Conservation (phyloP, 257 asterid species). For the Petrea volubilis region DNA sequence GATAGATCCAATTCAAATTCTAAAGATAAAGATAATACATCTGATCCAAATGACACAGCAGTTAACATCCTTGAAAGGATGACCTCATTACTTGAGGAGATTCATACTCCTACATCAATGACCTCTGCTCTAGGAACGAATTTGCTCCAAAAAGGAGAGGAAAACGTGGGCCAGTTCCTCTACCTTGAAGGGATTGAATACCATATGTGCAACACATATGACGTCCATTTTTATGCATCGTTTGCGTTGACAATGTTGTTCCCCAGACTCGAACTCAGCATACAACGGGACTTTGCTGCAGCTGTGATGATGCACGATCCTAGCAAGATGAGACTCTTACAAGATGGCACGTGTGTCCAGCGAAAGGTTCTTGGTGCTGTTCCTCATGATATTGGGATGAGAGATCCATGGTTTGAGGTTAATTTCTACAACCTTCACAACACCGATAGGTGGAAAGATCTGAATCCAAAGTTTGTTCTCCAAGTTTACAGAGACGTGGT, state of each 20-base stretch:
- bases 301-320: conserved; percentile 99
- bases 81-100: conserved; percentile 63
- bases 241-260: conserved; percentile 74
- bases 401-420: conserved; percentile 95
- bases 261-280: conserved; percentile 90
- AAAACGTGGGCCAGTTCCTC: conserved; percentile 88
- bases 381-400: conserved; percentile 97
- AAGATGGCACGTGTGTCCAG: conserved; percentile 64
- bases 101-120: conserved; percentile 56
- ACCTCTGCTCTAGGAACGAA: conserved; percentile 77
- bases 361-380: conserved; percentile 93
- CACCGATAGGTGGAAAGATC: conserved; percentile 96
- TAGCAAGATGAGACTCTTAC: conserved; percentile 51
- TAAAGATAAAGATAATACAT: conserved; percentile 12
- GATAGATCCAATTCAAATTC: conserved; percentile 43
- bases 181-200: conserved; percentile 96
- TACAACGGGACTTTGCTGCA: conserved; percentile 92
- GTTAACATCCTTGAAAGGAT: conserved; percentile 73
- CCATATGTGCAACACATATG: conserved; percentile 93
- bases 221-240: conserved; percentile 92
- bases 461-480: conserved; percentile 92
- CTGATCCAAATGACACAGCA: conserved; percentile 63
- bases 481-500: conserved; percentile 90
- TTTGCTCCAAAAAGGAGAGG: conserved; percentile 76
- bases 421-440: conserved; percentile 76